These are phyloP conservation scores for Chloris gayana DNA, from an alignment of 176 grass and related monocot genomes.

Conservation along the genomic window DNA sequence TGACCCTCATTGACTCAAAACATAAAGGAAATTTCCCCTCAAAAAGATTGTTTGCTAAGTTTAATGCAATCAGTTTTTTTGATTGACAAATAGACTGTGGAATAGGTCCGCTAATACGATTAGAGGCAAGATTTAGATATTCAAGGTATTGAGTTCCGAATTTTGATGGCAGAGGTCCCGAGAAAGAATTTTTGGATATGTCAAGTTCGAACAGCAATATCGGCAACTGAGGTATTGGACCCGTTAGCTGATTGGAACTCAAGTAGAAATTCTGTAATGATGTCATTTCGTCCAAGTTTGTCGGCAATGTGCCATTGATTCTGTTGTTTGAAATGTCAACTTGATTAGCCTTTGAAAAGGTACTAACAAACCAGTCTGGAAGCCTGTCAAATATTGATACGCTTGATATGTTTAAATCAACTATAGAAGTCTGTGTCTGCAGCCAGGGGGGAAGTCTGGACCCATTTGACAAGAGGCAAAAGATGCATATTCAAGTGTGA, in stretches of 20 bases:
- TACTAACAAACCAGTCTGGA: conserved; percentile 23
- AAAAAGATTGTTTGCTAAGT: neutral
- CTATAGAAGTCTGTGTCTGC: no score
- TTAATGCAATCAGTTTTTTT: neutral
- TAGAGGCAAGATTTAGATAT: neutral
- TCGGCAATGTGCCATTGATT: conserved; percentile 36
- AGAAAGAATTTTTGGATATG: neutral
- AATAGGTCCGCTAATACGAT: conserved; percentile 30
- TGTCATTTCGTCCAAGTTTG: neutral
- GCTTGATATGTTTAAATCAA: no score
- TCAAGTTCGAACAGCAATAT: neutral
- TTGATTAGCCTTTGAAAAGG: neutral
- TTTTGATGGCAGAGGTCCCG: neutral
- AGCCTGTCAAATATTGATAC: neutral
- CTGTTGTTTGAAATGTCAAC: conserved; percentile 34
- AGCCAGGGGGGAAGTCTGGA: neutral
- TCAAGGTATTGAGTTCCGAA: neutral
- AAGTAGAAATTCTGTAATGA: neutral
- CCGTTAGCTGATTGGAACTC: neutral
- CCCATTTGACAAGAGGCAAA: conserved; percentile 32
- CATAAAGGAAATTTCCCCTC: neutral
- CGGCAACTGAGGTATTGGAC: neutral
- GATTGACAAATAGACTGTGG: conserved; percentile 34
- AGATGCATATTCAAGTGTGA: neutral
- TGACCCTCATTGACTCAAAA: neutral